Conservation (phyloP, 768 basidiomycete genomes). For the Rhodotorula sphaerocarpa region DNA sequence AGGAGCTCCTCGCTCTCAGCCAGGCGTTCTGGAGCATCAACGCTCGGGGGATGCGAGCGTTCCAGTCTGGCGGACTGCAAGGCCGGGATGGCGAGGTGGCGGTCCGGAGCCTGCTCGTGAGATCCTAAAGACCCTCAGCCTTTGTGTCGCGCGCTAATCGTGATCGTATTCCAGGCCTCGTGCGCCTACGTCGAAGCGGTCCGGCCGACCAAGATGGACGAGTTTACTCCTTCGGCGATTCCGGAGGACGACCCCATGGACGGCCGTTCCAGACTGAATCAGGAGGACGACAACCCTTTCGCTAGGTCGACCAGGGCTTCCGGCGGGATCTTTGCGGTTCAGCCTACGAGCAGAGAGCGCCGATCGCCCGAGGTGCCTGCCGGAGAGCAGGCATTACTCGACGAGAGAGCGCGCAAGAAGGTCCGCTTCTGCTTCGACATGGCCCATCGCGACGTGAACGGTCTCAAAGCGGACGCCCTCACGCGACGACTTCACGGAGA, state of each 20-base stretch:
- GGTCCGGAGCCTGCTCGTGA: slow-evolving; percentile 16
- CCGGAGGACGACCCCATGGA: no score
- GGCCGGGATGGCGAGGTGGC: slow-evolving; percentile 4
- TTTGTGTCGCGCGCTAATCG: no score
- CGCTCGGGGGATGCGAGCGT: neutral
- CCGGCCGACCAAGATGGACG: neutral
- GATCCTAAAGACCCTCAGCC: no score
- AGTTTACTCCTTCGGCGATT: no score
- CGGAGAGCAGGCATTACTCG: no score
- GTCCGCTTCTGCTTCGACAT: slow-evolving; percentile 23
- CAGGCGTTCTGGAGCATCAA: slow-evolving; percentile 13
- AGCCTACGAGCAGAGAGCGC: no score
- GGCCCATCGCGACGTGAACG: slow-evolving; percentile 18
- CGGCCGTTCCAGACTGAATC: no score
- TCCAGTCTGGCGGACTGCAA: neutral
- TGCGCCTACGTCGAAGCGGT: slow-evolving; percentile 26
- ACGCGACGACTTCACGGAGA: slow-evolving; percentile 2
- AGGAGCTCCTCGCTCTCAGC: slow-evolving; percentile 9
- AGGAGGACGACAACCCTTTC: no score
- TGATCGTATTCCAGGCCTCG: neutral
- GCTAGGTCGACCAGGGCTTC: no score
- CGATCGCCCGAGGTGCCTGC: no score
- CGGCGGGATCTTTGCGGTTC: no score
- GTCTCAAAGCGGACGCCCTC: slow-evolving; percentile 14
- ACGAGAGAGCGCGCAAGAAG: no score